A percentile compares a stretch with the other conserved stretches of the same genome.
These are phyloP conservation scores for Capronia coronata DNA, from an alignment of 2,329 filamentous ascomycete genomes.

Conservation along the genomic window DNA sequence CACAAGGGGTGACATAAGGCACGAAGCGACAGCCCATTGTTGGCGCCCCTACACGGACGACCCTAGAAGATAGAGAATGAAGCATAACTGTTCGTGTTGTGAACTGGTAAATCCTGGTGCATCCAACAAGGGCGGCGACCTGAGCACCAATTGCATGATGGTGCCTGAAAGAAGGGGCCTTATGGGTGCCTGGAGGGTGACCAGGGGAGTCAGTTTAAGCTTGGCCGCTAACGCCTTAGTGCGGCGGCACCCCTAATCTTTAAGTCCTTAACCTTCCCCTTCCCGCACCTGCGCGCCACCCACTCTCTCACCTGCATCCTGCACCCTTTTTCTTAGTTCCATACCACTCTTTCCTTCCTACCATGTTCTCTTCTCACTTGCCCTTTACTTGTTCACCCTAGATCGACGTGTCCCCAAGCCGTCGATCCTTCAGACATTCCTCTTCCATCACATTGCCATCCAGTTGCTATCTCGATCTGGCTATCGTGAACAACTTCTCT, in stretches of 20 bases:
- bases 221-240: constrained; percentile 4
- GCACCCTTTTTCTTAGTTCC: not conserved
- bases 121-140: constrained; percentile 11
- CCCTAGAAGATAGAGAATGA: no score
- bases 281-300: constrained; percentile 1
- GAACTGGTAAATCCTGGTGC: not conserved
- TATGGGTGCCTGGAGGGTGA: not conserved
- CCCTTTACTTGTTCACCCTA: not conserved
- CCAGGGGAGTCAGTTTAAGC: constrained; percentile 2
- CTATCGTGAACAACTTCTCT: not conserved
- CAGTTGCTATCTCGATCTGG: not conserved
- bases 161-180: constrained; percentile 14
- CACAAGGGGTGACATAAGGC: not conserved
- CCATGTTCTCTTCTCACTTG: not conserved
- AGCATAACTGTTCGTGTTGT: no score
- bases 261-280: not conserved
- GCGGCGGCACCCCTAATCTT: constrained; percentile 1
- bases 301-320: not conserved
- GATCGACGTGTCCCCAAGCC: not conserved
- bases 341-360: constrained; percentile 1
- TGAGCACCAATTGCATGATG: constrained; percentile 21
- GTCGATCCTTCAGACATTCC: not conserved
- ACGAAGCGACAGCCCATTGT: no score
- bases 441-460: not conserved
- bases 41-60: no score